Evolutionary conservation across 2,329 filamentous ascomycete genomes (phyloP).

Genomic region (Colletotrichum sp.): DNA sequence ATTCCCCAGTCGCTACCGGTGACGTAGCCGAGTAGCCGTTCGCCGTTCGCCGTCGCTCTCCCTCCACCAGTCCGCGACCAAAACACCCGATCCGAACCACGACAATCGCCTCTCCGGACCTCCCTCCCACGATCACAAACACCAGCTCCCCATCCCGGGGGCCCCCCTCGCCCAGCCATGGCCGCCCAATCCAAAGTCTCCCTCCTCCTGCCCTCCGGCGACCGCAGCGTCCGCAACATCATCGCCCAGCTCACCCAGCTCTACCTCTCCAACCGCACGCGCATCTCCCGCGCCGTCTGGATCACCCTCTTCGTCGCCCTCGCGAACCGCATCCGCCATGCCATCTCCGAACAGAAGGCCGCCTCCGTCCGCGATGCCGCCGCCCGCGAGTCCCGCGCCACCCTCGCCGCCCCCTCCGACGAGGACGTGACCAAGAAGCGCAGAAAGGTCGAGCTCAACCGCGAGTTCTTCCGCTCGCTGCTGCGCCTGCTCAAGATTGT

Average conservation of each 20-base stretch:
- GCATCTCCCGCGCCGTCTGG: constrained; percentile 84
- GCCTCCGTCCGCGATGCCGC: constrained; percentile 74
- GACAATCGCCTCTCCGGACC: neutral
- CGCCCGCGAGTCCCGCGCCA: constrained; percentile 48
- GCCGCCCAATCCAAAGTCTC: constrained; percentile 77
- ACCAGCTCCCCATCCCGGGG: neutral
- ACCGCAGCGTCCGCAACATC: constrained; percentile 69
- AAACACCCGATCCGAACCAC: neutral
- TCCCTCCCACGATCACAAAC: neutral
- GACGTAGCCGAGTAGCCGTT: constrained; percentile 4
- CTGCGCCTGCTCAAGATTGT: constrained; percentile 83
- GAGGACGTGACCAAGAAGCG: constrained; percentile 45
- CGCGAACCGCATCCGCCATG: constrained; percentile 86
- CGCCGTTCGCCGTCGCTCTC: neutral
- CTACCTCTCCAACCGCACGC: constrained; percentile 81
- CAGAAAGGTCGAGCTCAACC: constrained; percentile 90
- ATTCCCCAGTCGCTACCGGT: neutral
- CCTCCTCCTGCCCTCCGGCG: constrained; percentile 51
- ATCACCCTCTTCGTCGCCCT: constrained; percentile 81
- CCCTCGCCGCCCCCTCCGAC: constrained; percentile 53
- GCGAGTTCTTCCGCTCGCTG: constrained; percentile 79
- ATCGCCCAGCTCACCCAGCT: constrained; percentile 71
- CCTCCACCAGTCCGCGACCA: neutral
- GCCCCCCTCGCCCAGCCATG: constrained; percentile 51
- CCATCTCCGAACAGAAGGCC: constrained; percentile 91